Conservation (phyloP, 768 basidiomycete genomes). For the Termitomyces bulborhizus region DNA sequence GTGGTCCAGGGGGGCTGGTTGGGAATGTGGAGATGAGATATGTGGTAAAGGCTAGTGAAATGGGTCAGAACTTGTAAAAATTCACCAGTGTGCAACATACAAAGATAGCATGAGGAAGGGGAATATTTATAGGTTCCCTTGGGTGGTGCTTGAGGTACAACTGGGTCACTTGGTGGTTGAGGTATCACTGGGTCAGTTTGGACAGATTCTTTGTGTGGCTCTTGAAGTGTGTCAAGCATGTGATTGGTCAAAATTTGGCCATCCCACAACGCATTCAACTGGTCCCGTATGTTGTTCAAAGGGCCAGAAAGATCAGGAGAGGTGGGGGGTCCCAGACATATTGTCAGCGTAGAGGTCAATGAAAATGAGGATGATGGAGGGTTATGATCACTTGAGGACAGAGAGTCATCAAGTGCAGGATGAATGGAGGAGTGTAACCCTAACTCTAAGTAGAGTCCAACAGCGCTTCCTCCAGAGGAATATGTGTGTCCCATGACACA, state of each 20-base stretch:
- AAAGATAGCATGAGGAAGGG: conserved; percentile 19
- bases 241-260: conserved; percentile 57
- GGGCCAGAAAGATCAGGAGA: conserved; percentile 45
- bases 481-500: too few species aligned
- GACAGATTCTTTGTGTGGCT: too few species aligned
- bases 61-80: neutral
- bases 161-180: neutral
- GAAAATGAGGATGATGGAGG: conserved; percentile 16
- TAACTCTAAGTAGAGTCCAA: too few species aligned
- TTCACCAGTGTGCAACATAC: neutral
- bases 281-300: conserved; percentile 51
- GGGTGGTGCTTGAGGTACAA: neutral
- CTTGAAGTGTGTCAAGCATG: conserved; percentile 56
- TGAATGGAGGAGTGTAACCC: too few species aligned
- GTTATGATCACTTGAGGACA: conserved; percentile 19
- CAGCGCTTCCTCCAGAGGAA: too few species aligned
- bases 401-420: too few species aligned
- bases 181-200: too few species aligned
- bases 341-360: conserved; percentile 30
- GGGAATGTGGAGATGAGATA: conserved; percentile 10
- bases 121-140: neutral
- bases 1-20: conserved; percentile 21
- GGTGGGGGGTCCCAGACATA: conserved; percentile 14
- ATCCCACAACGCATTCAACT: conserved; percentile 53
- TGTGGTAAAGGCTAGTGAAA: conserved; percentile 8